Evolutionary conservation across 2,329 filamentous ascomycete species (phyloP).

Genomic region (Microcyclosporella mali): DNA sequence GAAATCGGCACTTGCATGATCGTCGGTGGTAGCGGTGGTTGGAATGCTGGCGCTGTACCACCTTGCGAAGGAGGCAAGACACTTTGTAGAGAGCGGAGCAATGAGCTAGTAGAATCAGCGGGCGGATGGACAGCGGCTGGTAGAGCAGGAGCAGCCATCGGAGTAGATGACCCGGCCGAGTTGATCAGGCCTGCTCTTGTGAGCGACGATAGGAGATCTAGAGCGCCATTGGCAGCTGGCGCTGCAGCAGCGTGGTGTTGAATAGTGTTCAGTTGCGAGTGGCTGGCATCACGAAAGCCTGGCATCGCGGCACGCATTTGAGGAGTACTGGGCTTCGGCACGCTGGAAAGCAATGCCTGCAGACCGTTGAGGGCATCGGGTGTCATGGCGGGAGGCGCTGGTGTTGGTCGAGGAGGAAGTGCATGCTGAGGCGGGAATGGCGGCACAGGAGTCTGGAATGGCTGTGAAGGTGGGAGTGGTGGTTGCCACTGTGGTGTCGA

Average conservation of each 20-base stretch:
- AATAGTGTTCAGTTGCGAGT: constrained; percentile 28
- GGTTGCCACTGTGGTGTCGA: constrained; percentile 30
- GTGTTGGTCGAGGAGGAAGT: constrained; percentile 10
- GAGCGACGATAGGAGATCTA: constrained; percentile 28
- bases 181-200: constrained; percentile 26
- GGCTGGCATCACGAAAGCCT: constrained; percentile 24
- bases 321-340: constrained; percentile 33
- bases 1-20: constrained; percentile 21
- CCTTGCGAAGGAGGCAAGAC: constrained; percentile 21
- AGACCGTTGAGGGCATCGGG: constrained; percentile 30
- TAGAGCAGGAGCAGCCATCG: constrained; percentile 7
- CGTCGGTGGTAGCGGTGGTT: constrained; percentile 4
- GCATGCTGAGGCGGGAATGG: constrained; percentile 18
- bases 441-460: constrained; percentile 24
- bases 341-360: constrained; percentile 30
- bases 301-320: constrained; percentile 30
- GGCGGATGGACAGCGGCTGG: constrained; percentile 13
- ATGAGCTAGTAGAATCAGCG: constrained; percentile 15
- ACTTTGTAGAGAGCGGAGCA: constrained; percentile 24
- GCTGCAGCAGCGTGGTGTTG: constrained; percentile 26
- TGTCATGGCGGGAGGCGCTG: constrained; percentile 21
- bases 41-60: constrained; percentile 15
- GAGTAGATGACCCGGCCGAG: constrained; percentile 6
- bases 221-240: constrained; percentile 14
- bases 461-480: constrained; percentile 25